These are phyloP conservation scores for Fraxinus floribunda DNA, from an alignment of 305 asterid genomes.

Conservation along the genomic window DNA sequence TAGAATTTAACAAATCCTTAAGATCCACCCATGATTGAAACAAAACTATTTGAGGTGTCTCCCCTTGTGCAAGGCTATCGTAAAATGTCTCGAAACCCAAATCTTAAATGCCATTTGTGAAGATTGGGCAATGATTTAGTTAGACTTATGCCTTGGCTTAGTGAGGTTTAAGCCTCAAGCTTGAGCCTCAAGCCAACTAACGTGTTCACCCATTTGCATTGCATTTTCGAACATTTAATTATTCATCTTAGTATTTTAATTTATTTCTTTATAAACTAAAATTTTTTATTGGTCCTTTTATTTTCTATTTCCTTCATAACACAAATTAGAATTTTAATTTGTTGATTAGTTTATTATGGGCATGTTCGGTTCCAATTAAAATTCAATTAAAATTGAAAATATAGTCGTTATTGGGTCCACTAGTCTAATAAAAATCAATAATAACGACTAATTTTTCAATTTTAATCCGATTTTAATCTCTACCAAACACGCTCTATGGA, in stretches of 20 bases:
- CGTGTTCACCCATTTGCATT: neutral
- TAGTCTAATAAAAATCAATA: too few relatives aligned
- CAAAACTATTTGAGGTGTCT: neutral
- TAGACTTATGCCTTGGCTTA: neutral
- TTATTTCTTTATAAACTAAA: neutral
- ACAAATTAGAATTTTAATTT: neutral
- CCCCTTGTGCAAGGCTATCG: neutral
- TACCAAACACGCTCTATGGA: neutral
- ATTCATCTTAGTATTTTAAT: neutral
- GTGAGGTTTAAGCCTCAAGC: neutral
- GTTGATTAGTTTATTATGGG: too few relatives aligned
- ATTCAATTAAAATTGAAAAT: too few relatives aligned
- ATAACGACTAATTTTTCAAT: too few relatives aligned
- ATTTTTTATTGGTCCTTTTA: neutral
- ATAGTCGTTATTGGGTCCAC: too few relatives aligned
- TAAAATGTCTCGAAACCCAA: neutral
- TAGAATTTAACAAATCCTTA: neutral
- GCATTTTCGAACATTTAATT: neutral
- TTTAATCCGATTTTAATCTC: too few relatives aligned
- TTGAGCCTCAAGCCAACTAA: neutral
- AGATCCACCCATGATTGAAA: neutral
- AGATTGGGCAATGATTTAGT: neutral
- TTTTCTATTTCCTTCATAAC: neutral
- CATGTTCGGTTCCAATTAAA: too few relatives aligned
- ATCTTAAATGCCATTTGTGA: neutral